Percentiles rank a stretch among this genome's conserved stretches.
Conservation (phyloP, 2,329 filamentous ascomycete species). For the Exophiala sp. region DNA sequence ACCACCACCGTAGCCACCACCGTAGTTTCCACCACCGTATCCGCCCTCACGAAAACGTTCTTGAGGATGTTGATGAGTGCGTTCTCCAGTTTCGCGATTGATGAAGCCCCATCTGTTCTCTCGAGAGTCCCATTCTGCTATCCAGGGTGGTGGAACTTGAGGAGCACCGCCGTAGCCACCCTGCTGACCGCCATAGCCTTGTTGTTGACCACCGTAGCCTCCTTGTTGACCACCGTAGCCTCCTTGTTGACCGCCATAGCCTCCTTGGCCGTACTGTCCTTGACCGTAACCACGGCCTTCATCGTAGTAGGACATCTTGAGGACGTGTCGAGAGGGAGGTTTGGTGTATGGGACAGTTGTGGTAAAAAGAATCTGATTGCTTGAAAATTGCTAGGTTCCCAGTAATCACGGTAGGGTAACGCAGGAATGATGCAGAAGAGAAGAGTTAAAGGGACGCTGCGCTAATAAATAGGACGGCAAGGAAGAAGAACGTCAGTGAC, state of each 20-base stretch:
- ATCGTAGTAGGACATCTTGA: slow-evolving; percentile 16
- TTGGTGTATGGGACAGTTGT: too few relatives aligned
- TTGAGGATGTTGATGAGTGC: slow-evolving; percentile 38
- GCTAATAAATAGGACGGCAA: neutral
- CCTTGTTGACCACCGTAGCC: neutral
- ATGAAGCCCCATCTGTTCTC: slow-evolving; percentile 44
- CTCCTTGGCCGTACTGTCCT: neutral
- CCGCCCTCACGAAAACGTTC: slow-evolving; percentile 19
- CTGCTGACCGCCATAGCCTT: slow-evolving; percentile 3
- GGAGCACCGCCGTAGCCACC: slow-evolving; percentile 19
- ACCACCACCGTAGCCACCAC: too few relatives aligned
- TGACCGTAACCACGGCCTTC: neutral
- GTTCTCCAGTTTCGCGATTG: slow-evolving; percentile 46
- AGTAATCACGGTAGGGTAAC: slow-evolving; percentile 13
- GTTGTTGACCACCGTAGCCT: slow-evolving; percentile 1
- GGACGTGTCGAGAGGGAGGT: neutral
- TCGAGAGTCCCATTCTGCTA: slow-evolving; percentile 42
- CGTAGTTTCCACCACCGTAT: neutral
- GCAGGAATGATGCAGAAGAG: too few relatives aligned
- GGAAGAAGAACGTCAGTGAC: neutral
- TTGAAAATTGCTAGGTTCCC: neutral
- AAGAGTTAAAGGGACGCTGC: neutral
- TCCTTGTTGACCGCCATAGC: neutral
- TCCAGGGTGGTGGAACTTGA: slow-evolving; percentile 41
- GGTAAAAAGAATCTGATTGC: neutral